Base-by-base conservation (phyloP, 1,284 basidiomycete species). In the Macrocystidia cucumis region DNA sequence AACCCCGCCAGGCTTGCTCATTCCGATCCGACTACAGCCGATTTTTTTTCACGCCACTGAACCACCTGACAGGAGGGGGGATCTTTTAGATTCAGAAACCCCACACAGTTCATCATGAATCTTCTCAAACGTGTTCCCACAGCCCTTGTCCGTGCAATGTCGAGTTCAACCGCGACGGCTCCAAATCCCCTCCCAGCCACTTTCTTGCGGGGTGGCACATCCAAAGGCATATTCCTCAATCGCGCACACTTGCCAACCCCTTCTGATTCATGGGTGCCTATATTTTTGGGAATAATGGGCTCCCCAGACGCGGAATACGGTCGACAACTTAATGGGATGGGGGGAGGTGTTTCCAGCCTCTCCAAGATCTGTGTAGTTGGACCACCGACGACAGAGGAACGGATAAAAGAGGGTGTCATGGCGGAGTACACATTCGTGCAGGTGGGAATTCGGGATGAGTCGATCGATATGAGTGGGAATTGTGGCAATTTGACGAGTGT, bases 261-360 rank as follows among this genome's bases (percentile, higher is more conserved):
- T 37, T 60, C 54, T 5, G 50, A 63, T 1, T 54, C 69, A 44
- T 83, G 79, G 78, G 55, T 60, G 11, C 57, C 59, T 13, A 74
- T 89, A 36, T 79, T 90, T 44, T 71, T 81, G 11, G 69, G 76
- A 0, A 70, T 84, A n/a, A 86, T 90, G 83, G 88, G 88, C 11
- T 87, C 82, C 1, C 88, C 88, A 0, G 88, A 91, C 49, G 69
- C 79, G 0, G 58, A 65, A 32, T 66, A 87, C 49, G 74, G 74
- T 3, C 66, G 86, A 8, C 88, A 91, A 58, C 69, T 91, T 13
- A 80, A 90, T 47, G 88, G 81, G 4, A 83, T 84, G 78, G 88
- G 88, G 6, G 87, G 88, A 3, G 88, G 88, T 2, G 63, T 85
- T 21, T 82, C 78, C 4, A 85, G 80, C 35, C 67, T 88, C 4